phyloP scores from a whole-genome alignment of 2,329 filamentous ascomycete genomes.

The Clarireedia sp. region DNA sequence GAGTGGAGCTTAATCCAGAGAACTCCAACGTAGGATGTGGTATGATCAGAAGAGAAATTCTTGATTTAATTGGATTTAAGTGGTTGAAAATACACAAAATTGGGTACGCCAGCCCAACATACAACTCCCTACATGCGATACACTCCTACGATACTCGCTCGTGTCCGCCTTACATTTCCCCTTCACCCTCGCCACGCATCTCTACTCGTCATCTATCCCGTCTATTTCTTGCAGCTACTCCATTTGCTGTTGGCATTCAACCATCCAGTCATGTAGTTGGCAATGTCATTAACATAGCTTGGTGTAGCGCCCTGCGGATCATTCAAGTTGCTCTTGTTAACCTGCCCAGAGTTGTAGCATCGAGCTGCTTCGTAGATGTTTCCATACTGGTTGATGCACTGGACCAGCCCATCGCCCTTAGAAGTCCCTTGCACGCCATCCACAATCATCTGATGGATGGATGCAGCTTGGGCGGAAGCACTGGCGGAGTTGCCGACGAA shows the following conservation, averaged over 20 bases:
- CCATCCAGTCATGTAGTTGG: slow-evolving; percentile 20
- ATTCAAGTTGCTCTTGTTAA: slow-evolving; percentile 22
- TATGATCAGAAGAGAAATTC: too few relatives aligned
- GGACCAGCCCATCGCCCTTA: slow-evolving; percentile 21
- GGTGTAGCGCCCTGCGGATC: slow-evolving; percentile 22
- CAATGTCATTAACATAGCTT: slow-evolving; percentile 28
- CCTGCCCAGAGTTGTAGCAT: slow-evolving; percentile 26
- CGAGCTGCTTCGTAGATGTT: slow-evolving; percentile 27
- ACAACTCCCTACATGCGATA: too few relatives aligned
- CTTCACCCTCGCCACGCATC: too few relatives aligned
- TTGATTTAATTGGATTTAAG: too few relatives aligned
- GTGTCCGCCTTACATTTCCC: too few relatives aligned
- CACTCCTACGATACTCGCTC: too few relatives aligned
- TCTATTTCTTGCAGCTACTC: background rate
- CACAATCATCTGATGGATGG: slow-evolving; percentile 26
- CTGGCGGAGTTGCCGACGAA: slow-evolving; percentile 16
- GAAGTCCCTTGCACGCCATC: slow-evolving; percentile 27
- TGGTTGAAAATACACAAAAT: too few relatives aligned
- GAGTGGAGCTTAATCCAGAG: too few relatives aligned
- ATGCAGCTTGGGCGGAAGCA: slow-evolving; percentile 15
- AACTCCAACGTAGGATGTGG: too few relatives aligned
- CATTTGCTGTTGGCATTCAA: slow-evolving; percentile 3
- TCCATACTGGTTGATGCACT: slow-evolving; percentile 23
- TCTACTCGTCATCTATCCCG: background rate
- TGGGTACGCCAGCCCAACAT: too few relatives aligned